These are phyloP conservation scores for Pestalotiopsis fici DNA, from an alignment of 2,329 filamentous ascomycete species.

Conservation along the genomic window DNA sequence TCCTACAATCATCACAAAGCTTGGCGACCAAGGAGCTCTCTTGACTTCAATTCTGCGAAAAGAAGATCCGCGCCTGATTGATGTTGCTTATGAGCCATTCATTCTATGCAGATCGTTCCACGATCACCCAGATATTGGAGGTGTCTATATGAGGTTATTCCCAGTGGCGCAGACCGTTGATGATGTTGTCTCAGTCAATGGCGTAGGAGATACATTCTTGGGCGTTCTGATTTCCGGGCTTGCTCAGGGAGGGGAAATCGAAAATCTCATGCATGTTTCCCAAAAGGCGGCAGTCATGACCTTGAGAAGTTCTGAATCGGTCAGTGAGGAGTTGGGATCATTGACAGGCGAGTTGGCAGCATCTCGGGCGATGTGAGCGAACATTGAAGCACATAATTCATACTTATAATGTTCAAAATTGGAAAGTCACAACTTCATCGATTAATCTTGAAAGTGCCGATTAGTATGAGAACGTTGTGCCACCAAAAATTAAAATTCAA, in stretches of 20 bases:
- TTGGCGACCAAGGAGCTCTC: constrained; percentile 75
- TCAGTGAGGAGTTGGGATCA: constrained; percentile 58
- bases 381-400: background rate
- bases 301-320: constrained; percentile 72
- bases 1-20: constrained; percentile 80
- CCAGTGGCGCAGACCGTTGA: constrained; percentile 66
- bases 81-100: constrained; percentile 64
- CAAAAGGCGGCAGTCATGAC: constrained; percentile 81
- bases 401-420: background rate
- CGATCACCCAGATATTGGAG: constrained; percentile 60
- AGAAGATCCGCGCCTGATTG: constrained; percentile 68
- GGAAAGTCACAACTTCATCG: background rate
- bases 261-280: constrained; percentile 73
- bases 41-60: constrained; percentile 69
- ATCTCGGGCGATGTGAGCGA: constrained; percentile 8
- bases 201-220: constrained; percentile 89
- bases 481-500: too few species aligned
- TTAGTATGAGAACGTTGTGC: too few species aligned
- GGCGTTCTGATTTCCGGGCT: constrained; percentile 83
- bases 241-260: constrained; percentile 55
- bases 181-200: constrained; percentile 87
- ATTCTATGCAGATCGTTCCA: constrained; percentile 67
- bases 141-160: constrained; percentile 79
- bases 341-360: constrained; percentile 42
- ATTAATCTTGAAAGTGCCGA: too few species aligned